A percentile compares a stretch with the other conserved stretches of the same genome.
These are phyloP conservation scores for Ceratocystis albifundus DNA, from an alignment of 2,329 filamentous ascomycete genomes.

Conservation along the genomic window DNA sequence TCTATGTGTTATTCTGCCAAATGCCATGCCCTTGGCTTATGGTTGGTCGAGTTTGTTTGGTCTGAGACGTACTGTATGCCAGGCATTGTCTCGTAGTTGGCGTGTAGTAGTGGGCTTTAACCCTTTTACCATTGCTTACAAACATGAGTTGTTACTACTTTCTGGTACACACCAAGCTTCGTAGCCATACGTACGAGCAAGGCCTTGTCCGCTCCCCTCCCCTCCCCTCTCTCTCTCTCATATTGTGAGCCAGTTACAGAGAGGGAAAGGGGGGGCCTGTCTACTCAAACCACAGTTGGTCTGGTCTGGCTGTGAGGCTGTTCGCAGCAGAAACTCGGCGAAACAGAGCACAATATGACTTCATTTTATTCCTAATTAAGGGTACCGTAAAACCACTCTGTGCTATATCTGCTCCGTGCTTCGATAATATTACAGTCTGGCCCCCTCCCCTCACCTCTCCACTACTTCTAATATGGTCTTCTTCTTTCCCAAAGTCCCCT, in stretches of 20 bases:
- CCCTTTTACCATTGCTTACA: not conserved
- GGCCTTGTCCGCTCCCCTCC: not conserved
- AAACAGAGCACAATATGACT: conserved; percentile 2
- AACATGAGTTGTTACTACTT: not conserved
- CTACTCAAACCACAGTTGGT: not conserved
- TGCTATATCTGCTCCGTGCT: conserved; percentile 9
- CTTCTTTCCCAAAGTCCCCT: not conserved
- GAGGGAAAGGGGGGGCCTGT: not conserved
- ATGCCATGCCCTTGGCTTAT: not conserved
- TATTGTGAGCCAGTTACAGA: not conserved
- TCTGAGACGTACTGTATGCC: not conserved
- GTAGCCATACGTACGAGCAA: not conserved
- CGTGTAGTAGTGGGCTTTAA: not conserved
- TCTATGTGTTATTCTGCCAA: no score
- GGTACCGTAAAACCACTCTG: not conserved
- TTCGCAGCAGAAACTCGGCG: not conserved
- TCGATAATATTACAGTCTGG: not conserved
- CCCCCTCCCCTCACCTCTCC: not conserved
- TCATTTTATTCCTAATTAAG: conserved; percentile 6
- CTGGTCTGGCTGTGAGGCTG: not conserved
- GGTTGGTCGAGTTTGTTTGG: conserved; percentile 1
- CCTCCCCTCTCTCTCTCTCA: no score
- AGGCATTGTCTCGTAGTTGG: not conserved
- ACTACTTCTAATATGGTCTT: not conserved
- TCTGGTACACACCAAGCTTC: not conserved